These are phyloP conservation scores for Ogataea methanolica DNA, from an alignment of 805 yeast species.

Conservation along the genomic window DNA sequence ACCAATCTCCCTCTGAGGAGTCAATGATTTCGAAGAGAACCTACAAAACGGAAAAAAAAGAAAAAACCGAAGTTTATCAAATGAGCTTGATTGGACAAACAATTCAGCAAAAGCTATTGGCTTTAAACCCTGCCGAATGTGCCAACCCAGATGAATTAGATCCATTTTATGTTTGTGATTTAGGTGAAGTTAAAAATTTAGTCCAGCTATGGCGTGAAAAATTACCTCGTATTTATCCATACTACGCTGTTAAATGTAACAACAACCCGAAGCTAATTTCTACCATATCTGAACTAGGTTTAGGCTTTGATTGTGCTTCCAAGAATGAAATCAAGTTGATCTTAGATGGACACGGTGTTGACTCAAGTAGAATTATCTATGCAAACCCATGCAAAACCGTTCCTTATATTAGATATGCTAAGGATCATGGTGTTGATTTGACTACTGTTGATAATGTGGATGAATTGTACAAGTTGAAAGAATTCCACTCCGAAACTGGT, in stretches of 20 bases:
- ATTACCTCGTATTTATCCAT: conserved; percentile 79
- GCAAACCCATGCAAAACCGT: conserved; percentile 95
- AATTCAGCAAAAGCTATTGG: conserved; percentile 9
- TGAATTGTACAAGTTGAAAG: conserved; percentile 71
- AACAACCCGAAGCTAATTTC: conserved; percentile 58
- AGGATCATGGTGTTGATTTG: conserved; percentile 48
- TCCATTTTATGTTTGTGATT: conserved; percentile 84
- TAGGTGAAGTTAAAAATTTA: conserved; percentile 65
- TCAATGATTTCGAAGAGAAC: not conserved
- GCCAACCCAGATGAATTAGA: conserved; percentile 67
- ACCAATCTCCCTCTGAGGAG: conserved; percentile 6
- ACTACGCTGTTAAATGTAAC: conserved; percentile 94
- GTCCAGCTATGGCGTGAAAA: conserved; percentile 55
- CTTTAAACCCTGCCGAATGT: conserved; percentile 6
- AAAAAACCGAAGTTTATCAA: conserved; percentile 1
- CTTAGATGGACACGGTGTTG: conserved; percentile 51
- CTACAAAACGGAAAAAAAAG: not conserved
- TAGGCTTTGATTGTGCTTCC: conserved; percentile 92
- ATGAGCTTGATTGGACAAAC: conserved; percentile 9
- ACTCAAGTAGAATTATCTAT: conserved; percentile 67
- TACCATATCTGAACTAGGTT: conserved; percentile 56
- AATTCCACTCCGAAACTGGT: conserved; percentile 63
- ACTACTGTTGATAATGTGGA: conserved; percentile 89
- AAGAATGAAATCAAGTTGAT: conserved; percentile 72
- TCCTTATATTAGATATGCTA: conserved; percentile 73